Base-by-base conservation (phyloP, 2,329 filamentous ascomycete genomes). In the Aphanoascus verrucosus region DNA sequence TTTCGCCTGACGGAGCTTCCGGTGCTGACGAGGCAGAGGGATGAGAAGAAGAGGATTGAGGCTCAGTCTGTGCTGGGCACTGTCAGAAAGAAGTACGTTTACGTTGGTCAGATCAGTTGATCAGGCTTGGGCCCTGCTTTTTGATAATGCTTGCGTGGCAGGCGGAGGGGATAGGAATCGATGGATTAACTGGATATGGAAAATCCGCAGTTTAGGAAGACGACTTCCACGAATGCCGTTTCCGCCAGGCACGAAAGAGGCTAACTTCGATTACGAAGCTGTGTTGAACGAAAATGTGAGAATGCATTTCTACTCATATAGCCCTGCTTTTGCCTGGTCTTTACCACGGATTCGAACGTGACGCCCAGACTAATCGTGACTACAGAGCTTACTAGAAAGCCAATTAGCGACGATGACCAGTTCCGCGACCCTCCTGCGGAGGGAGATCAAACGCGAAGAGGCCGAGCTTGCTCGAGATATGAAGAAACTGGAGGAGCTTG, bases 221-320 rank as follows among this genome's bases (percentile, higher is more conserved):
- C 65, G 72, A 41, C 62, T 74, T 2, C 71, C 72, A 35, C 65
- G 69, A 56, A 74, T 74, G 71, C 70, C 71, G 5, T 74, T 74
- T 55, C 72, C 72, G 1, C 70, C 70, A 4, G 61, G 65, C 23
- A 68, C 68, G 9, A 71, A 71, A 51, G 70, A 72, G 41, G 64
- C 65, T 0, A 65, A 64, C 48, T 74, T 74, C 57, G 69, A 73
- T 56, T 71, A 72, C 43, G 72, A 73, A 54, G 62, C 67, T 48
- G 69, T 67, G 4, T 62, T 74, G 7, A 63, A 70, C 55, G 70
- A 72, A 57, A 70, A 72, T 61, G 70, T 72, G 61, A 45, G 69
- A 58, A 49, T 37, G 46, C 54, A 19, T 19, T 28, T 28, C 23
- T 28, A 28, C 23, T 4, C 7, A 28, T 51, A n/a, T 19, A n/a